A percentile compares a stretch with the other conserved stretches of the same genome.
These are phyloP conservation scores for Aaosphaeria arxii DNA, from an alignment of 2,329 filamentous ascomycete genomes.

Conservation along the genomic window DNA sequence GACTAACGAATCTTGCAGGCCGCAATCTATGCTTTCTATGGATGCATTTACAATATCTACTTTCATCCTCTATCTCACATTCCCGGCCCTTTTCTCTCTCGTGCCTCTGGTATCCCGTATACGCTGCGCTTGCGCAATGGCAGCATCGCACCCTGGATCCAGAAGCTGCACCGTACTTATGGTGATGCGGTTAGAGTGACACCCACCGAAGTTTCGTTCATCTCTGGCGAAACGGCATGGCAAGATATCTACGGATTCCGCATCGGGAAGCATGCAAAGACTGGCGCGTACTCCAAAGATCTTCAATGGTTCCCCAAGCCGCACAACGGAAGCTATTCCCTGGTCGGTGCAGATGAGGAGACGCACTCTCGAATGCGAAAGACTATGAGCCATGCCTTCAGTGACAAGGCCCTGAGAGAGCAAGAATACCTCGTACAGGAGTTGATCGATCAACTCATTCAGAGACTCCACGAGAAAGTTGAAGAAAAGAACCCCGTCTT, in stretches of 20 bases:
- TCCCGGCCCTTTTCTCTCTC: conserved; percentile 36
- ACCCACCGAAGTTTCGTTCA: conserved; percentile 39
- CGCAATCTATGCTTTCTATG: too few species aligned
- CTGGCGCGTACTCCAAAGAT: conserved; percentile 27
- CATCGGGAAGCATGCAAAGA: conserved; percentile 24
- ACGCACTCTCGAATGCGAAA: conserved; percentile 34
- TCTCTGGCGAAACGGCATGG: conserved; percentile 28
- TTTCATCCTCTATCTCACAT: conserved; percentile 40
- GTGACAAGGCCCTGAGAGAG: conserved; percentile 32
- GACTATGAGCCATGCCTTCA: conserved; percentile 37
- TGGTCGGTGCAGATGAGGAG: conserved; percentile 23
- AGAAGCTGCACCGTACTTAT: conserved; percentile 33
- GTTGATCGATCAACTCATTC: conserved; percentile 37
- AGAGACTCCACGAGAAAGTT: conserved; percentile 27
- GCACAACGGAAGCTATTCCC: conserved; percentile 8
- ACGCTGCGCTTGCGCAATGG: conserved; percentile 18
- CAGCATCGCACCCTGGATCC: conserved; percentile 10
- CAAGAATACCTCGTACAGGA: conserved; percentile 34
- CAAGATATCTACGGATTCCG: conserved; percentile 37
- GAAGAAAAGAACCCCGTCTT: conserved; percentile 4
- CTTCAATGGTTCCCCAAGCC: conserved; percentile 21
- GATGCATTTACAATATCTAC: conserved; percentile 27
- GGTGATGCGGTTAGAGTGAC: conserved; percentile 37
- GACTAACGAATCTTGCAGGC: too few species aligned
- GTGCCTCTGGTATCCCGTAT: conserved; percentile 21